Evolutionary conservation across 1,284 basidiomycete species (phyloP), one percentile per base, ranked within the genome.

Genomic region (Clitocybe nebularis): DNA sequence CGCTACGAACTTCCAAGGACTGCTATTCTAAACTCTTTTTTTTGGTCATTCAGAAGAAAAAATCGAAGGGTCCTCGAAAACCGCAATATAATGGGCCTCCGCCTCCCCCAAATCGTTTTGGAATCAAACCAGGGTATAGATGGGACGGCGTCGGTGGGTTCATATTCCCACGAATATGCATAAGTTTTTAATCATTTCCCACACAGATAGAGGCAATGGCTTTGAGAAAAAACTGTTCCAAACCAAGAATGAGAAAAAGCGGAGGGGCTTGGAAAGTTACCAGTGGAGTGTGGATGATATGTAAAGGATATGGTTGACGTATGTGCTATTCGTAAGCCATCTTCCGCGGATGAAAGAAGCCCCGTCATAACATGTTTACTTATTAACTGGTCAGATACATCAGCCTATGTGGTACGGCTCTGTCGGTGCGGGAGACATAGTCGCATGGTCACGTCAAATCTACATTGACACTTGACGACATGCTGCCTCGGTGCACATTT

Each of bases 141-240:
- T 99, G 94, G 95, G 95, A 98, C 60, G 93, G 92, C 34, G 92
- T 94, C 44, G 90, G 91, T 93, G 55, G 60, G 81, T 80, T 22
- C 13, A 17, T 37, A 17, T 21, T 32, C 34, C 13, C 26, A 26
- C n/a, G 34, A 25, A 34, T 13, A n/a, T 22, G 5, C 41, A 22
- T 42, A 9, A 21, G 17, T 37, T 17, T 35, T 13, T 44, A 21
- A 23, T 39, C 22, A 39, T 37, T 45, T 44, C 36, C 25, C 29
- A 23, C 36, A 44, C 56, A 93, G 92, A 95, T 58, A 79, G 94
- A 44, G 81, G 92, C 1, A 99, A 86, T 51, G 95, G 95, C 1
- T 98, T 95, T 52, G 95, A 99, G 69, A 90, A 88, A 71, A 93
- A 92, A 54, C 70, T 82, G 43, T 93, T 94, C 70, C 90, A 94